These are phyloP conservation scores for Phytophthora macrochlamydospora DNA, from an alignment of 352 stramenopile species.

Conservation along the genomic window DNA sequence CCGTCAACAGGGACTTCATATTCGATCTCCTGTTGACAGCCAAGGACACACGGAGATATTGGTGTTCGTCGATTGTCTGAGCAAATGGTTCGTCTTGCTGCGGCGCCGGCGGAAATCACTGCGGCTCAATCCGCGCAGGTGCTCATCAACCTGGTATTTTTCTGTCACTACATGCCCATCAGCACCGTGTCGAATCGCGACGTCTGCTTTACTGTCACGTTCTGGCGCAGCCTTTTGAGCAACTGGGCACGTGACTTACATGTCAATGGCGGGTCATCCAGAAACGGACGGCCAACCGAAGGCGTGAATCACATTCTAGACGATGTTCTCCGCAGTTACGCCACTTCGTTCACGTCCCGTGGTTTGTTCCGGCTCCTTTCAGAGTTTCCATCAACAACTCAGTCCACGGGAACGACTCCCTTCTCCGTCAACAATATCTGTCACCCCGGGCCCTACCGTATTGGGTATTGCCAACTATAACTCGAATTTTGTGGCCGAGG, in stretches of 20 bases:
- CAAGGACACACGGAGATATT: slow-evolving; percentile 14
- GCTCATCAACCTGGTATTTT: slow-evolving; percentile 27
- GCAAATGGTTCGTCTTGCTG: slow-evolving; percentile 31
- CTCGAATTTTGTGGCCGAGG: too few relatives aligned
- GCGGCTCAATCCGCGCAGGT: slow-evolving; percentile 14
- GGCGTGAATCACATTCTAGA: slow-evolving; percentile 25
- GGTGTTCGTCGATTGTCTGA: slow-evolving; percentile 34
- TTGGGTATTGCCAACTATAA: too few relatives aligned
- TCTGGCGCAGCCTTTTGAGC: slow-evolving; percentile 15
- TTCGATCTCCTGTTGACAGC: slow-evolving; percentile 5
- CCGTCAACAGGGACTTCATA: slow-evolving; percentile 22
- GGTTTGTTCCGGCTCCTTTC: slow-evolving; percentile 20
- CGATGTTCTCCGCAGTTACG: slow-evolving; percentile 28
- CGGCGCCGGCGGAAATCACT: slow-evolving; percentile 4
- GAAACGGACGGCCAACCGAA: slow-evolving; percentile 42
- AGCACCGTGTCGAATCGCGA: slow-evolving; percentile 11
- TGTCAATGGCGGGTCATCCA: slow-evolving; percentile 21
- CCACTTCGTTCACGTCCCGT: slow-evolving; percentile 22
- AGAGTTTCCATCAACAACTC: slow-evolving; percentile 34
- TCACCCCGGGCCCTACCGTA: slow-evolving; percentile 2
- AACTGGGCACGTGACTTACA: slow-evolving; percentile 15
- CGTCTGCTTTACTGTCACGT: slow-evolving; percentile 8
- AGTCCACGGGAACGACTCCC: slow-evolving; percentile 21
- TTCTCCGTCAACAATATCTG: slow-evolving; percentile 23
- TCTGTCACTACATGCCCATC: slow-evolving; percentile 11